Evolutionary conservation across 805 yeast genomes (phyloP).

Genomic region (Candida fluviatilis): DNA sequence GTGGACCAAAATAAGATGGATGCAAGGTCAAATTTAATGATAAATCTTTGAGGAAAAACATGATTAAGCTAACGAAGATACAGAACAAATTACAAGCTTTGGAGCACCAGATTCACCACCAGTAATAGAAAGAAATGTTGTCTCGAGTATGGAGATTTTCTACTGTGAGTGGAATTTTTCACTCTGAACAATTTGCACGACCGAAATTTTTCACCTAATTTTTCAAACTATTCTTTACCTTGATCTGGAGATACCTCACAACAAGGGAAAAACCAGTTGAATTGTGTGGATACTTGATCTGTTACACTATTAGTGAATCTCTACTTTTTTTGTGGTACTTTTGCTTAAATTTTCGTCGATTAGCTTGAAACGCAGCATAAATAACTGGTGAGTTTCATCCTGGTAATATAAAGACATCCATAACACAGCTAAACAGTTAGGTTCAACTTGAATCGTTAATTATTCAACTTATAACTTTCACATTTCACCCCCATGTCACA

Average conservation of each 20-base stretch:
- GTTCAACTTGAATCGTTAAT: too few species aligned
- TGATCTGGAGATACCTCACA: too few species aligned
- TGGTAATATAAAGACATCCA: too few species aligned
- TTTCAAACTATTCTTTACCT: background rate
- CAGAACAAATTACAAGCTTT: too few species aligned
- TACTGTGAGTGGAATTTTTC: background rate
- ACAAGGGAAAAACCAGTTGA: too few species aligned
- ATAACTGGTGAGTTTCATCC: too few species aligned
- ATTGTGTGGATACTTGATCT: too few species aligned
- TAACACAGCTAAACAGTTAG: too few species aligned
- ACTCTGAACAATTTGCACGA: constrained; percentile 1
- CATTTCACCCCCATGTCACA: constrained; percentile 23
- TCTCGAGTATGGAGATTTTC: background rate
- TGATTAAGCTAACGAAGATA: too few species aligned
- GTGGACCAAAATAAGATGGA: constrained; percentile 97
- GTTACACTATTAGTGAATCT: background rate
- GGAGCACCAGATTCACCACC: too few species aligned
- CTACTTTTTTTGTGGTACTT: background rate
- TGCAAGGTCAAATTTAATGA: constrained; percentile 89
- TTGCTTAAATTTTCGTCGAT: background rate
- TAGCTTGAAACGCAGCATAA: too few species aligned
- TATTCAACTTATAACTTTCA: background rate
- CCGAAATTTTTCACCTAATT: constrained; percentile 2
- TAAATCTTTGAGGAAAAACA: constrained; percentile 69
- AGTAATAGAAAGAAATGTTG: too few species aligned